Conservation (phyloP, 1,284 basidiomycete species). For the Kwoniella shivajii region DNA sequence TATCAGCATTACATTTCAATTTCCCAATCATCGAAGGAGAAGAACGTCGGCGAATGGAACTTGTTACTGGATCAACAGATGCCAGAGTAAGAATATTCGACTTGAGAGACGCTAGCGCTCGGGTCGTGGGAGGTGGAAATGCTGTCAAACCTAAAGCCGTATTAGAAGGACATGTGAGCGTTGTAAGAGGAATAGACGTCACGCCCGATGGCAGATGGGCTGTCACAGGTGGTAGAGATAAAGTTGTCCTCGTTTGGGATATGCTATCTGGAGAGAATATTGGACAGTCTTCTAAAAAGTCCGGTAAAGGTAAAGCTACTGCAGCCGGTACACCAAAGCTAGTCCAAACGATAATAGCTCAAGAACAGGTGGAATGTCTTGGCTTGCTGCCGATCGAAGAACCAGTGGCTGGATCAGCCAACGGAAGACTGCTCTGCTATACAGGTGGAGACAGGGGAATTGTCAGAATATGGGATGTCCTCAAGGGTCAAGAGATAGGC, state of each 20-base stretch:
- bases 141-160: conserved; percentile 71
- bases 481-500: conserved; percentile 65
- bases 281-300: conserved; percentile 41
- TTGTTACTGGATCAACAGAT: conserved; percentile 87
- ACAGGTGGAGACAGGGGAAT: conserved; percentile 87
- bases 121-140: conserved; percentile 57
- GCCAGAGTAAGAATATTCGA: conserved; percentile 88
- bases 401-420: conserved; percentile 47
- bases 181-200: conserved; percentile 82
- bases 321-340: conserved; percentile 60
- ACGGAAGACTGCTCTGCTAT: conserved; percentile 64
- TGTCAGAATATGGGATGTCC: conserved; percentile 79
- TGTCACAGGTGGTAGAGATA: conserved; percentile 84
- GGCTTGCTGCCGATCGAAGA: conserved; percentile 61
- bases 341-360: conserved; percentile 79
- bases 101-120: conserved; percentile 64
- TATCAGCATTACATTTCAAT: conserved; percentile 84
- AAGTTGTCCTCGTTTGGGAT: conserved; percentile 89
- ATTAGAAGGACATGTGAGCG: conserved; percentile 87
- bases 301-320: conserved; percentile 62
- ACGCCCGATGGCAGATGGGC: conserved; percentile 83
- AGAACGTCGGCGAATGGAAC: conserved; percentile 63
- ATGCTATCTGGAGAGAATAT: conserved; percentile 47
- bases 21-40: conserved; percentile 56
- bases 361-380: conserved; percentile 84